Percentiles rank a stretch among this genome's conserved stretches.
These are phyloP conservation scores for Aspergillus calidoustus DNA, from an alignment of 2,329 filamentous ascomycete genomes.

Conservation along the genomic window DNA sequence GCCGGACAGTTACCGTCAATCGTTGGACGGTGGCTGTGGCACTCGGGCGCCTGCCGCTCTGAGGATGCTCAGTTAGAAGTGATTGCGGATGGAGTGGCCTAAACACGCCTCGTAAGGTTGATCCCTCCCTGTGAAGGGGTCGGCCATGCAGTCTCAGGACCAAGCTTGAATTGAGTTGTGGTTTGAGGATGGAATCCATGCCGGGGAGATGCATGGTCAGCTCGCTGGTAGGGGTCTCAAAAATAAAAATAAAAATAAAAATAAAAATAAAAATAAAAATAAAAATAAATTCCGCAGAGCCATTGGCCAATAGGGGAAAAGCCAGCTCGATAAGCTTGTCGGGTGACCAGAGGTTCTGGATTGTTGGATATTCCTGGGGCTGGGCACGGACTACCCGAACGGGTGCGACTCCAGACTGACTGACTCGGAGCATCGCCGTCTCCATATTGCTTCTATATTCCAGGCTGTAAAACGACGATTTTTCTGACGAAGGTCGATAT, in stretches of 20 bases:
- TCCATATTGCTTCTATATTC: not conserved
- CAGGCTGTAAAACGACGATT: not conserved
- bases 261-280: constrained; percentile 4
- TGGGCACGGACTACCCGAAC: constrained; percentile 19
- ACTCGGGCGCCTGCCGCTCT: not conserved
- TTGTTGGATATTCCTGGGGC: not conserved
- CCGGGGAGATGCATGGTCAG: not conserved
- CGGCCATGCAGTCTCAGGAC: not conserved
- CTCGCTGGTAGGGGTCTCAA: too few relatives aligned
- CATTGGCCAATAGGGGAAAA: constrained; percentile 14
- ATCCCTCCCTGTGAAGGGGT: not conserved
- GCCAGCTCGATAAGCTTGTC: constrained; percentile 19
- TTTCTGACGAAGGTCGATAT: not conserved
- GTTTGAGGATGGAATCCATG: not conserved
- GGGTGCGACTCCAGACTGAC: constrained; percentile 4
- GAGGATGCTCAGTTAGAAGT: not conserved
- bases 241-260: constrained; percentile 2
- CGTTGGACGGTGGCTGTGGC: not conserved
- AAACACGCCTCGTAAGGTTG: too few relatives aligned
- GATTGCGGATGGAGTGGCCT: not conserved
- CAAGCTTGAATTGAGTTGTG: not conserved
- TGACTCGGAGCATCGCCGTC: not conserved
- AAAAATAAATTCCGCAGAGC: constrained; percentile 12
- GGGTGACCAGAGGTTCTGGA: constrained; percentile 2
- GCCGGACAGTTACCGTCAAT: not conserved